Evolutionary conservation across 202 grass and related monocot genomes (phyloP).

Genomic region (Panicum virgatum): DNA sequence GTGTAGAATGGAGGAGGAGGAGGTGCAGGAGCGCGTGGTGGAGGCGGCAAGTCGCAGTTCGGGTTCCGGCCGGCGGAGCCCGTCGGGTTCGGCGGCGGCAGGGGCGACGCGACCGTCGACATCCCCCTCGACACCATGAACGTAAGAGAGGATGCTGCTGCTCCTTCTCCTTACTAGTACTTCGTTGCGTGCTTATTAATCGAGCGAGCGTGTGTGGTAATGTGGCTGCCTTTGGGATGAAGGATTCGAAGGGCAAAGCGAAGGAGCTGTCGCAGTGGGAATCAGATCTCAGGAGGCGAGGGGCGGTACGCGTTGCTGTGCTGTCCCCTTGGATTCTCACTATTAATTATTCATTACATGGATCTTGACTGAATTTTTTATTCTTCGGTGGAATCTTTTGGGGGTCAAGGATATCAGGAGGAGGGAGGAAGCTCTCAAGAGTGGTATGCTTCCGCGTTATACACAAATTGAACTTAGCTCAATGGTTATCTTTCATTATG

Average conservation of each 20-base stretch:
- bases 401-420: slow-evolving; percentile 72
- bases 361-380: background rate
- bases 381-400: slow-evolving; percentile 23
- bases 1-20: slow-evolving; percentile 62
- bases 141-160: slow-evolving; percentile 44
- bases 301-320: slow-evolving; percentile 51
- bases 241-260: slow-evolving; percentile 74
- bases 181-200: background rate
- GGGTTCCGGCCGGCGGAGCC: slow-evolving; percentile 48
- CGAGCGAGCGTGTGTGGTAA: background rate
- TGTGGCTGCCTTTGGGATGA: slow-evolving; percentile 13
- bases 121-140: slow-evolving; percentile 74
- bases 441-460: slow-evolving; percentile 39
- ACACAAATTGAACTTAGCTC: background rate
- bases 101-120: slow-evolving; percentile 56
- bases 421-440: slow-evolving; percentile 73
- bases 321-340: background rate
- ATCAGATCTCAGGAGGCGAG: slow-evolving; percentile 77
- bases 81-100: slow-evolving; percentile 52
- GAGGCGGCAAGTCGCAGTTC: slow-evolving; percentile 48
- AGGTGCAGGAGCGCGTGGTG: slow-evolving; percentile 29
- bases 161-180: background rate
- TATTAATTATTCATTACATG: background rate
- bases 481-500: background rate
- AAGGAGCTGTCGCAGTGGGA: slow-evolving; percentile 85